Evolutionary conservation across 495 filamentous ascomycete species (phyloP).

Genomic region (Margaritispora aquatica): DNA sequence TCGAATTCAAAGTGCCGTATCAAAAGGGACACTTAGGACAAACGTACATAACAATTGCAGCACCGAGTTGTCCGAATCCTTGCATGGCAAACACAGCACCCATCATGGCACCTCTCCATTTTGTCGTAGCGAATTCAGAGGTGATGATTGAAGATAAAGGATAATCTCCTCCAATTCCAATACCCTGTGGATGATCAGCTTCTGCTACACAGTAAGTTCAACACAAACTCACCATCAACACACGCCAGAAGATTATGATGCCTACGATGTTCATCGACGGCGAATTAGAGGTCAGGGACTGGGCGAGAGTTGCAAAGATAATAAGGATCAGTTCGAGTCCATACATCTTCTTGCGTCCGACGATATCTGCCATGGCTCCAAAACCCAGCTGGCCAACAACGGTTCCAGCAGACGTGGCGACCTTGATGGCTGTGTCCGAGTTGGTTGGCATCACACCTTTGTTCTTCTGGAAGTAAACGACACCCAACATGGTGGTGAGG

Average conservation of each 20-base stretch:
- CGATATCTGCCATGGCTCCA: conserved; percentile 70
- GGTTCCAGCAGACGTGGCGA: conserved; percentile 79
- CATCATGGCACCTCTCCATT: conserved; percentile 78
- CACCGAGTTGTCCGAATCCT: conserved; percentile 68
- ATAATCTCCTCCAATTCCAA: conserved; percentile 84
- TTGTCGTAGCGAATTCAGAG: conserved; percentile 72
- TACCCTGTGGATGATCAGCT: conserved; percentile 29
- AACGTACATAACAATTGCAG: conserved; percentile 59
- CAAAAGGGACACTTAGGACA: background rate
- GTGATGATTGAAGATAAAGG: conserved; percentile 81
- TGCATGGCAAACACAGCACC: conserved; percentile 86
- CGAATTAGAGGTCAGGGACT: conserved; percentile 60
- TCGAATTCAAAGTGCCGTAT: background rate
- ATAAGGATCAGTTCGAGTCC: conserved; percentile 83
- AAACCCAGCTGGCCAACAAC: conserved; percentile 81
- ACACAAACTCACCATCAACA: conserved; percentile 49
- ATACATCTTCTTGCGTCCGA: conserved; percentile 74
- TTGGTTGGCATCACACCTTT: conserved; percentile 49
- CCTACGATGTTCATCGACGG: conserved; percentile 65
- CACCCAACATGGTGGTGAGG: conserved; percentile 61
- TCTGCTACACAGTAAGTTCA: background rate
- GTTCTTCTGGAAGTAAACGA: conserved; percentile 51
- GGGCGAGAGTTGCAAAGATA: conserved; percentile 76
- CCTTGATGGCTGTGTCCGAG: conserved; percentile 80
- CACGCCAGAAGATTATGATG: conserved; percentile 82